Percentiles rank a stretch among this genome's conserved stretches.
Conservation (phyloP, 306 rosid genomes). For the Trifolium subterraneum region DNA sequence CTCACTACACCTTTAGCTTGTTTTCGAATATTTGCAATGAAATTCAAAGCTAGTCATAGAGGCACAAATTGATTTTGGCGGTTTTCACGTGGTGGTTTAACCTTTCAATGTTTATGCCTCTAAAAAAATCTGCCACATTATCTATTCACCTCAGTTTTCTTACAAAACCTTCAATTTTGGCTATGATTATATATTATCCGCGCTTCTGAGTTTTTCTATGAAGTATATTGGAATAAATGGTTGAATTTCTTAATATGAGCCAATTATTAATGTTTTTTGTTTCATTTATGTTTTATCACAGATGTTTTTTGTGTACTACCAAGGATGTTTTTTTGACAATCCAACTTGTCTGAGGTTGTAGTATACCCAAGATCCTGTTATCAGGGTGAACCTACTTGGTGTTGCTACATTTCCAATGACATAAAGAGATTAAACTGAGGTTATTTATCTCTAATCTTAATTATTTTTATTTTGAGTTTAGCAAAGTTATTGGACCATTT, state of each 20-base stretch:
- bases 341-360: constrained; percentile 59
- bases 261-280: not conserved
- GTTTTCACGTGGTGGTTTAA: constrained; percentile 80
- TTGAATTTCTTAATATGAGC: constrained; percentile 96
- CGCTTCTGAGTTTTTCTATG: constrained; percentile 70
- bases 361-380: constrained; percentile 48
- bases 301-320: not conserved
- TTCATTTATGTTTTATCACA: too few relatives aligned
- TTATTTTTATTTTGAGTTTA: not conserved
- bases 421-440: constrained; percentile 27
- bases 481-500: not conserved
- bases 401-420: constrained; percentile 54
- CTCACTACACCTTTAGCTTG: constrained; percentile 94
- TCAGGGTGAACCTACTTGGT: constrained; percentile 59
- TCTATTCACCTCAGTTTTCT: not conserved
- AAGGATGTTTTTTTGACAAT: constrained; percentile 41
- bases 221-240: constrained; percentile 58
- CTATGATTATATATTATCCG: constrained; percentile 66
- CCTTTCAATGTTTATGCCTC: constrained; percentile 68
- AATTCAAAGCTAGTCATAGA: constrained; percentile 68
- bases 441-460: accelerated
- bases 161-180: constrained; percentile 4
- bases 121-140: constrained; percentile 63
- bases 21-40: constrained; percentile 44
- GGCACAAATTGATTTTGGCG: constrained; percentile 59